Percentiles rank a stretch among this genome's conserved stretches.
Conservation (phyloP, 441 rosid species). For the Adansonia gregorii region DNA sequence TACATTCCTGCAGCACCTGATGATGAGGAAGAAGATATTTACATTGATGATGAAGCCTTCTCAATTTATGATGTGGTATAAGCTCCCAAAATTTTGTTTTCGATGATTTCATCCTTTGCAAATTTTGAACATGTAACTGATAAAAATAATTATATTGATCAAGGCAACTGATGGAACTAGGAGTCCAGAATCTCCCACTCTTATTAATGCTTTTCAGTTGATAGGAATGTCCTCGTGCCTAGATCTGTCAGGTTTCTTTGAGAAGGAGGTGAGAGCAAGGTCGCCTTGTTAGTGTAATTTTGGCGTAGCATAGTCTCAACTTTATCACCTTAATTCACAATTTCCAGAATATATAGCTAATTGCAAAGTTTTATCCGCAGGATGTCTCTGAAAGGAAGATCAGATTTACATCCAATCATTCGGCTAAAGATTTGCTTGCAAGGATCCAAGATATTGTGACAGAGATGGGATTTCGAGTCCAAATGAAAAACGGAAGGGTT, state of each 20-base stretch:
- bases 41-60: slow-evolving; percentile 52
- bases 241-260: slow-evolving; percentile 96
- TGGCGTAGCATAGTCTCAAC: neutral
- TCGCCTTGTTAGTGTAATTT: neutral
- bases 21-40: slow-evolving; percentile 70
- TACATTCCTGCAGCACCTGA: slow-evolving; percentile 60
- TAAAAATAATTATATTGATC: slow-evolving; percentile 3
- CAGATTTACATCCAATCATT: slow-evolving; percentile 85
- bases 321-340: neutral
- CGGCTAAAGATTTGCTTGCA: slow-evolving; percentile 69
- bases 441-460: slow-evolving; percentile 69
- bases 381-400: slow-evolving; percentile 89
- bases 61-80: slow-evolving; percentile 60
- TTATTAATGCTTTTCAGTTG: slow-evolving; percentile 86
- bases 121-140: slow-evolving; percentile 13
- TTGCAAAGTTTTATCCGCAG: slow-evolving; percentile 34
- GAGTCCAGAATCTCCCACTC: slow-evolving; percentile 58
- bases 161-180: slow-evolving; percentile 27
- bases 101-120: neutral
- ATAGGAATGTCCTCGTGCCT: slow-evolving; percentile 97
- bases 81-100: slow-evolving; percentile 13
- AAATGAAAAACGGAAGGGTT: slow-evolving; percentile 80
- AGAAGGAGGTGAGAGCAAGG: slow-evolving; percentile 67
- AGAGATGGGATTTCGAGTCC: slow-evolving; percentile 89
- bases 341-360: neutral